Conservation (phyloP, 2,329 filamentous ascomycete genomes). For the Thyridium curvatum region DNA sequence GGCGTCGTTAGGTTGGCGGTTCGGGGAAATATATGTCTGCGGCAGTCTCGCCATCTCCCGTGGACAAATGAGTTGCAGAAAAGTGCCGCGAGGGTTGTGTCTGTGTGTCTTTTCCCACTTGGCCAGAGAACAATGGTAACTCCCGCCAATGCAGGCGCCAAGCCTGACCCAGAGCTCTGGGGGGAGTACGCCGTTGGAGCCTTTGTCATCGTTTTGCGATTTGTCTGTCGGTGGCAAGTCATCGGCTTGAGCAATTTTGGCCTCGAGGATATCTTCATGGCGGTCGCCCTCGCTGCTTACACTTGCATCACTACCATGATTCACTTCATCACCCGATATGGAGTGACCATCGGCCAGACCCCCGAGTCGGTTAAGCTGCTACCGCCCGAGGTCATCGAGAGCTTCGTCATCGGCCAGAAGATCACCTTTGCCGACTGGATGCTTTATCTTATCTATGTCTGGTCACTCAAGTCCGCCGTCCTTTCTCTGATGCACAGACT, state of each 20-base stretch:
- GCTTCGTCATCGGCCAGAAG: conserved; percentile 1
- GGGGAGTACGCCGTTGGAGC: conserved; percentile 3
- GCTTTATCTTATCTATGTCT: conserved; percentile 4
- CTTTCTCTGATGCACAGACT: conserved; percentile 1
- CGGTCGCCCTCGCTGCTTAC: background rate
- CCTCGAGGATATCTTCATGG: conserved; percentile 3
- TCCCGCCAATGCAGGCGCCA: no score
- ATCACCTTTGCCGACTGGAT: conserved; percentile 2
- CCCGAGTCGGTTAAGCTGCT: conserved; percentile 1
- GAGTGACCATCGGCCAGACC: conserved; percentile 1
- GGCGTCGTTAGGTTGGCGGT: no score
- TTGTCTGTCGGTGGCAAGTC: conserved; percentile 1
- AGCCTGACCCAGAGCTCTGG: background rate
- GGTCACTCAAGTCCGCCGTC: conserved; percentile 3
- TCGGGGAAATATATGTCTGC: no score
- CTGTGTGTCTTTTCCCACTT: no score
- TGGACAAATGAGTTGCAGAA: no score
- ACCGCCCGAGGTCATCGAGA: background rate
- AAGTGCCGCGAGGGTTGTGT: no score
- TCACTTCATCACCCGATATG: background rate
- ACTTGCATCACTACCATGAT: background rate
- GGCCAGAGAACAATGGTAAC: no score
- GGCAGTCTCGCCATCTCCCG: no score
- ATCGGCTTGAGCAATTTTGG: conserved; percentile 1
- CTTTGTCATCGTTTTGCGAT: conserved; percentile 2